A percentile compares a stretch with the other conserved stretches of the same genome.
Conservation (phyloP, 176 grass and related monocot species). For the Otatea glauca region DNA sequence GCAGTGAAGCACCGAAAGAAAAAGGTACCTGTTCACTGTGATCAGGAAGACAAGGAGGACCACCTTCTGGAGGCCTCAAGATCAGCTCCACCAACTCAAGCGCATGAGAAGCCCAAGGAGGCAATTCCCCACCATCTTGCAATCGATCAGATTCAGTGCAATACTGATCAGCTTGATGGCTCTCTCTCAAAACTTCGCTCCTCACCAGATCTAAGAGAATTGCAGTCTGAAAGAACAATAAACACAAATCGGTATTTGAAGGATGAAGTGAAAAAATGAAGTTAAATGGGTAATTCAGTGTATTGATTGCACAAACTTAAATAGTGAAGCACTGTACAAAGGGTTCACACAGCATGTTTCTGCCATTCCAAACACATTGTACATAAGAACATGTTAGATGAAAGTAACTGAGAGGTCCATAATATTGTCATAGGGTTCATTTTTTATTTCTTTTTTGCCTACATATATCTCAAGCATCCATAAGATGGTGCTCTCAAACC, state of each 20-base stretch:
- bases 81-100: conserved; percentile 67
- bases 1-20: too few species aligned
- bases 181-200: conserved; percentile 59
- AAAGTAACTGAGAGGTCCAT: too few species aligned
- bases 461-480: conserved; percentile 18
- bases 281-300: too few species aligned
- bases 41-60: conserved; percentile 77
- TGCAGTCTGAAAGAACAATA: too few species aligned
- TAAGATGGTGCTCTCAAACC: neutral
- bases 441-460: too few species aligned
- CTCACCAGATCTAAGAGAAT: too few species aligned
- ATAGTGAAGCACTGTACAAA: too few species aligned
- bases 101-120: conserved; percentile 54
- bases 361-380: too few species aligned
- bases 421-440: neutral
- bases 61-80: conserved; percentile 80
- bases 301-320: too few species aligned
- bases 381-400: conserved; percentile 37
- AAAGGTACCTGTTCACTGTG: conserved; percentile 68
- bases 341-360: too few species aligned
- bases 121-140: conserved; percentile 26
- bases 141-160: conserved; percentile 33
- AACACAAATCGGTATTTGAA: too few species aligned
- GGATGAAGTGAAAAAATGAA: too few species aligned
- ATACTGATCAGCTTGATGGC: conserved; percentile 33